These are phyloP conservation scores for Vairimorpha ceranae DNA, from an alignment of 371 early-diverging fungal species.

Conservation along the genomic window DNA sequence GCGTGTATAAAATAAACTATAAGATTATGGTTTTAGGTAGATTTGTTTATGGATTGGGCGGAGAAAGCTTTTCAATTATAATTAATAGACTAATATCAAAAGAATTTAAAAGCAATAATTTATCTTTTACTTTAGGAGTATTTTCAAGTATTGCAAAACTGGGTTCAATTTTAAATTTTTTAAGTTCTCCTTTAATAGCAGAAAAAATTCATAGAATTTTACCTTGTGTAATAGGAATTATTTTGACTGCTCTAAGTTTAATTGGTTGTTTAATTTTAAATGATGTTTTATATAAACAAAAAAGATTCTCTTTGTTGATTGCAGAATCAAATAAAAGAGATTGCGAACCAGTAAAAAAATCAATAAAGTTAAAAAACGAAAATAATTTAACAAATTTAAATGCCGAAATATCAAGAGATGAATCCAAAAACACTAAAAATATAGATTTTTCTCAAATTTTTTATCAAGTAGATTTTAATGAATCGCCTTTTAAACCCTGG, in stretches of 20 bases:
- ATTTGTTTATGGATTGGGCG: constrained; percentile 68
- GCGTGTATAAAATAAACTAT: constrained; percentile 63
- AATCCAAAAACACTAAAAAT: background rate
- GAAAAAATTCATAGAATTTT: constrained; percentile 7
- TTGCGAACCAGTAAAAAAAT: background rate
- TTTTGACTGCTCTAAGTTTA: constrained; percentile 29
- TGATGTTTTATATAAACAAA: background rate
- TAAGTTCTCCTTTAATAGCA: constrained; percentile 63
- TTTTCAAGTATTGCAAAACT: constrained; percentile 66
- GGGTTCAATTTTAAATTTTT: constrained; percentile 67
- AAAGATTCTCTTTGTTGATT: background rate
- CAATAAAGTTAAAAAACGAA: background rate
- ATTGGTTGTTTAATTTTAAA: constrained; percentile 12
- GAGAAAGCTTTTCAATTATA: constrained; percentile 68
- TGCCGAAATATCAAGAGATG: background rate
- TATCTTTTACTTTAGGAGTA: constrained; percentile 67
- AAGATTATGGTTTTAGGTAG: constrained; percentile 66
- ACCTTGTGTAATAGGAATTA: constrained; percentile 18
- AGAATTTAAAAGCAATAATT: constrained; percentile 64
- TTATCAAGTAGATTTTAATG: constrained; percentile 4
- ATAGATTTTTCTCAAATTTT: background rate
- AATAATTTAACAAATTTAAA: background rate
- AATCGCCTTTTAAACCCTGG: constrained; percentile 31
- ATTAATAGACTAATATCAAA: constrained; percentile 66
- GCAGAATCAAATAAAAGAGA: background rate